Percentiles rank a stretch among this genome's conserved stretches.
Evolutionary conservation across 805 yeast species (phyloP).

Genomic region (Candida hispaniensis): DNA sequence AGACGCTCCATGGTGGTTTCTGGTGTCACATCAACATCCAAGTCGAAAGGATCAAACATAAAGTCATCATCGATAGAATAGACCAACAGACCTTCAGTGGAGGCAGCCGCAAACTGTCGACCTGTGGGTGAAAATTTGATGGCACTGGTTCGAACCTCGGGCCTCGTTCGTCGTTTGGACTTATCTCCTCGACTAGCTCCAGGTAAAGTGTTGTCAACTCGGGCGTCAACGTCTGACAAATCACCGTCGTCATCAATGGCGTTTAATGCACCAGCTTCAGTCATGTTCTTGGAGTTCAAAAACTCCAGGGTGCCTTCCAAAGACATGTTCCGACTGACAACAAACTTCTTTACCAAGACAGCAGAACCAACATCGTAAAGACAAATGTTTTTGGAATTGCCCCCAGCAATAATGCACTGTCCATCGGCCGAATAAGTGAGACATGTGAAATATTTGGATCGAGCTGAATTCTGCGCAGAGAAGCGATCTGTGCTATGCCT

Average conservation of each 20-base stretch:
- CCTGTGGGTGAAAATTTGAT: slow-evolving; percentile 84
- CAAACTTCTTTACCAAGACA: slow-evolving; percentile 71
- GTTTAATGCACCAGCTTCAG: slow-evolving; percentile 80
- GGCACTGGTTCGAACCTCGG: slow-evolving; percentile 72
- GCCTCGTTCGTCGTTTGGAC: slow-evolving; percentile 60
- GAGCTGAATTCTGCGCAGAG: slow-evolving; percentile 62
- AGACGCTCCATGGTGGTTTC: slow-evolving; percentile 55
- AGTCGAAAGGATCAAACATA: slow-evolving; percentile 87
- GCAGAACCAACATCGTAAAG: slow-evolving; percentile 83
- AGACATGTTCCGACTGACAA: slow-evolving; percentile 81
- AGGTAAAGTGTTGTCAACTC: slow-evolving; percentile 66
- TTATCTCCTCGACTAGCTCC: slow-evolving; percentile 82
- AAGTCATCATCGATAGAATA: slow-evolving; percentile 67
- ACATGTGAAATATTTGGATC: slow-evolving; percentile 76
- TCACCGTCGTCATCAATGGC: slow-evolving; percentile 80
- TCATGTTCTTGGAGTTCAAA: slow-evolving; percentile 70
- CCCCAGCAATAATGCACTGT: slow-evolving; percentile 76
- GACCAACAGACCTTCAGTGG: slow-evolving; percentile 84
- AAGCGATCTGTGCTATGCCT: slow-evolving; percentile 76
- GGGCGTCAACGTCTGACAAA: slow-evolving; percentile 71
- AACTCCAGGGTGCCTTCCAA: slow-evolving; percentile 76
- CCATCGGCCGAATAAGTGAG: slow-evolving; percentile 87
- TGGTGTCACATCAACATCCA: slow-evolving; percentile 88
- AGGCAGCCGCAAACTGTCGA: slow-evolving; percentile 82
- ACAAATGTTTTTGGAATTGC: slow-evolving; percentile 84